phyloP scores from a whole-genome alignment of 768 basidiomycete genomes.

The Psilocybe azurescens region DNA sequence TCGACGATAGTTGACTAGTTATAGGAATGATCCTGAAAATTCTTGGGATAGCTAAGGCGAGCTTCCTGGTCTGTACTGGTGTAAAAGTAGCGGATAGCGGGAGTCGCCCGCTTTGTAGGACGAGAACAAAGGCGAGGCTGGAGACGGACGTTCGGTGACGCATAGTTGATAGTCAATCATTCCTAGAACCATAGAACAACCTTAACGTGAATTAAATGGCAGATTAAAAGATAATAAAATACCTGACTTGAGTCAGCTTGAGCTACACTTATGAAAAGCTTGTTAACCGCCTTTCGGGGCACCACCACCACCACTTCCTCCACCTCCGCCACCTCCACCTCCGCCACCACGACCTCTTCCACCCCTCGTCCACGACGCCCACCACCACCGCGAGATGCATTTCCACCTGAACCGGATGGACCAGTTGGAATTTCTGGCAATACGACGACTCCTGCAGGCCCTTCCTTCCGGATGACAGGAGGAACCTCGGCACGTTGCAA shows the following conservation, averaged over 20 bases:
- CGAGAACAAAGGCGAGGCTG: too few species aligned
- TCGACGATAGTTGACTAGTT: too few species aligned
- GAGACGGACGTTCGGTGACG: too few species aligned
- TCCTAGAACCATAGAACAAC: too few species aligned
- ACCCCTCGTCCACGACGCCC: slow-evolving; percentile 19
- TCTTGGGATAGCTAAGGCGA: too few species aligned
- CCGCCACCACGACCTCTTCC: slow-evolving; percentile 5
- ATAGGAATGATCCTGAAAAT: too few species aligned
- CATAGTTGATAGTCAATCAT: too few species aligned
- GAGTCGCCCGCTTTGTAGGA: too few species aligned
- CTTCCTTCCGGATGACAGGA: slow-evolving; percentile 13
- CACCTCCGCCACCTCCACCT: slow-evolving; percentile 9
- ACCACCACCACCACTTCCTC: slow-evolving; percentile 16
- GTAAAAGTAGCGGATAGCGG: too few species aligned
- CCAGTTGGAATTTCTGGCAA: slow-evolving; percentile 4
- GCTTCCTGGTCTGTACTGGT: too few species aligned
- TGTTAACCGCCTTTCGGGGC: slow-evolving; percentile 16
- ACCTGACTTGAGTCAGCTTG: not conserved
- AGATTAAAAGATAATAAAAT: not conserved
- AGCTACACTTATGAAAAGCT: not conserved
- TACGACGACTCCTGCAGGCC: not conserved
- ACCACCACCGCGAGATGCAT: slow-evolving; percentile 14
- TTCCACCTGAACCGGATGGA: slow-evolving; percentile 11
- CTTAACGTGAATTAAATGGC: too few species aligned
- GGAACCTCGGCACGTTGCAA: slow-evolving; percentile 33